Conservation (phyloP, 2,329 filamentous ascomycete species). For the Mariannaea elegans region DNA sequence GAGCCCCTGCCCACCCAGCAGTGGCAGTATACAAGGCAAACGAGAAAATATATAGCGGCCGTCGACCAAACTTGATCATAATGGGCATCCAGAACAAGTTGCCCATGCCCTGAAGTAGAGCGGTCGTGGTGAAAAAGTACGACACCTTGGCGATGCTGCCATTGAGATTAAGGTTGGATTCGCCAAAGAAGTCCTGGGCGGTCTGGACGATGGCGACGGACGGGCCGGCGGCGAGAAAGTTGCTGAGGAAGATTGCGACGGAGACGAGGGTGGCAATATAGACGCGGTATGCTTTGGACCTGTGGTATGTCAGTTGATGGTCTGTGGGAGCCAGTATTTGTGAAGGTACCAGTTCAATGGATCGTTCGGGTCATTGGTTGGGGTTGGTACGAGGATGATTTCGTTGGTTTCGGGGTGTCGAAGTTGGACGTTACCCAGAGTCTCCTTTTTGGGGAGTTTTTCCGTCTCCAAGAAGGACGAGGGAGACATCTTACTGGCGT, state of each 20-base stretch:
- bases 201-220: constrained; percentile 24
- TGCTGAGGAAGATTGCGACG: constrained; percentile 25
- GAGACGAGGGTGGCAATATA: constrained; percentile 27
- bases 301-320: background rate
- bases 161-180: constrained; percentile 3
- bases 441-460: constrained; percentile 8
- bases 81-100: constrained; percentile 29
- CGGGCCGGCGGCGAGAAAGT: constrained; percentile 27
- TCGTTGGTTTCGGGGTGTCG: constrained; percentile 44
- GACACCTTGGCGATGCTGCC: constrained; percentile 23
- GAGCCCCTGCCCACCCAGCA: constrained; percentile 19
- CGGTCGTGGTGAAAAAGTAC: constrained; percentile 27
- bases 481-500: no score
- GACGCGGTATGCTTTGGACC: constrained; percentile 45
- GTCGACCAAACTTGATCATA: constrained; percentile 27
- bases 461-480: no score
- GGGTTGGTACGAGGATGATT: constrained; percentile 58
- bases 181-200: constrained; percentile 23
- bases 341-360: constrained; percentile 51
- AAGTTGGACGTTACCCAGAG: constrained; percentile 26
- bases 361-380: constrained; percentile 56
- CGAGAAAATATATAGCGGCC: constrained; percentile 22
- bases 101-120: constrained; percentile 26
- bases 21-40: constrained; percentile 23
- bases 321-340: background rate